Evolutionary conservation across 2,329 filamentous ascomycete genomes (phyloP), one percentile per base, ranked within the genome.

Genomic region (Pseudogymnoascus pannorum): DNA sequence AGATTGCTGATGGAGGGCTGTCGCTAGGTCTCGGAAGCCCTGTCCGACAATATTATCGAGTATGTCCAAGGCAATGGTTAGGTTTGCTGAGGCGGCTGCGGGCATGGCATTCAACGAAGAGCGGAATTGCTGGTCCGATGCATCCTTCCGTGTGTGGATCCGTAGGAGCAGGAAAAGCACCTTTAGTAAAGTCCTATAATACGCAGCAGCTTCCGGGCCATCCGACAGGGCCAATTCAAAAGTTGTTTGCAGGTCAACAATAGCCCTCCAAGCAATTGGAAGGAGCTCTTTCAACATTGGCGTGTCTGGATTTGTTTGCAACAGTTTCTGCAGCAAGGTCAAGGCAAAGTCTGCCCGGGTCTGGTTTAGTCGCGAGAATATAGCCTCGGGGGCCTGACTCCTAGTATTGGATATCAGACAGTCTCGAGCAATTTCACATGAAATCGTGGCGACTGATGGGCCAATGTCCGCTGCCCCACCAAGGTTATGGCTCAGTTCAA

Each of bases 121-220:
- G 5, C 57, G 48, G 68, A 66, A 20, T 70, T 68, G 16, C 75
- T 64, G 62, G 79, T 77, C 67, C 9, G 31, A 22, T 9, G 57
- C 12, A 16, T 60, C 40, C 22, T 33, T 29, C 61, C 8, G 63
- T 61, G 60, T 59, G 60, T 89, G 84, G 14, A 87, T 84, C 57
- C 87, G 86, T 24, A 97, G 79, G 0, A 89, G 82, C 54, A 97
- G 85, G 70, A 94, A 97, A 4, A 99, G 81, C 2, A 93, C 85
- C 69, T 90, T 91, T 16, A 97, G 80, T 8, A 96, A 82, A 0
- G 87, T 88, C 57, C 94, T 88, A 73, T 95, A 95, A 71, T 96
- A 93, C 33, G 82, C 77, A 7, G 77, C 85, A 65, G 85, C 79
- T 40, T 58, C 57, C 22, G 31, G 7, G 14, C 82, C 78, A 60